A percentile compares a stretch with the other conserved stretches of the same genome.
These are phyloP conservation scores for Magnaporthales sp. DNA, from an alignment of 2,329 filamentous ascomycete genomes.

Conservation along the genomic window DNA sequence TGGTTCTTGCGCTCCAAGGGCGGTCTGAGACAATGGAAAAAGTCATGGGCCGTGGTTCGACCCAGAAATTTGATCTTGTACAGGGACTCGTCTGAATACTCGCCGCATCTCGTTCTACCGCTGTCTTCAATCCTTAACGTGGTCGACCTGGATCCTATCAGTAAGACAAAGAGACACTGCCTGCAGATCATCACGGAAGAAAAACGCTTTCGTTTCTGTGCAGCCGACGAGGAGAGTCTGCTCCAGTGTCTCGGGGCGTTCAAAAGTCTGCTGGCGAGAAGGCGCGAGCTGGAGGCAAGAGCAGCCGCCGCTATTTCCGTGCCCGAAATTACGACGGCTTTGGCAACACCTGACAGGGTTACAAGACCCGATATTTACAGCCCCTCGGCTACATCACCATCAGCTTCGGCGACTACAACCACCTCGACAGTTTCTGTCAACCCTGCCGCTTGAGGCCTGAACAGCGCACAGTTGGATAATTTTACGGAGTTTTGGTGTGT, in stretches of 20 bases:
- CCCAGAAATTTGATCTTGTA: slow-evolving; percentile 81
- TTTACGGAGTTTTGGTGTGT: neutral
- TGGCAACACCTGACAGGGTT: neutral
- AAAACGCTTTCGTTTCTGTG: slow-evolving; percentile 70
- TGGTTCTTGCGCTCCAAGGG: slow-evolving; percentile 75
- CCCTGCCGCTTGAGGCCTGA: neutral
- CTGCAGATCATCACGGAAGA: slow-evolving; percentile 93
- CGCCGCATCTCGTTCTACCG: slow-evolving; percentile 71
- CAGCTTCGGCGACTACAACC: neutral
- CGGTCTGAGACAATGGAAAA: slow-evolving; percentile 88
- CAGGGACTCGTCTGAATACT: slow-evolving; percentile 88
- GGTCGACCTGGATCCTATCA: slow-evolving; percentile 84
- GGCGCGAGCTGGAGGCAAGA: slow-evolving; percentile 52
- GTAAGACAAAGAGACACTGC: slow-evolving; percentile 75
- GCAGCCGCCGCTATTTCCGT: slow-evolving; percentile 23
- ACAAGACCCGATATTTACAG: neutral
- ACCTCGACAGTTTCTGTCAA: neutral
- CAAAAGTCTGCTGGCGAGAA: slow-evolving; percentile 73
- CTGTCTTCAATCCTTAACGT: slow-evolving; percentile 76
- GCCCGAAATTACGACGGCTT: neutral
- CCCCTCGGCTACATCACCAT: neutral
- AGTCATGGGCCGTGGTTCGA: slow-evolving; percentile 85
- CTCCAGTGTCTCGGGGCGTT: slow-evolving; percentile 82
- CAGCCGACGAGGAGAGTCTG: slow-evolving; percentile 71
- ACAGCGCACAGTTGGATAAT: neutral